Evolutionary conservation across 345 rosid species (phyloP).

Genomic region (Citrus hindsii): DNA sequence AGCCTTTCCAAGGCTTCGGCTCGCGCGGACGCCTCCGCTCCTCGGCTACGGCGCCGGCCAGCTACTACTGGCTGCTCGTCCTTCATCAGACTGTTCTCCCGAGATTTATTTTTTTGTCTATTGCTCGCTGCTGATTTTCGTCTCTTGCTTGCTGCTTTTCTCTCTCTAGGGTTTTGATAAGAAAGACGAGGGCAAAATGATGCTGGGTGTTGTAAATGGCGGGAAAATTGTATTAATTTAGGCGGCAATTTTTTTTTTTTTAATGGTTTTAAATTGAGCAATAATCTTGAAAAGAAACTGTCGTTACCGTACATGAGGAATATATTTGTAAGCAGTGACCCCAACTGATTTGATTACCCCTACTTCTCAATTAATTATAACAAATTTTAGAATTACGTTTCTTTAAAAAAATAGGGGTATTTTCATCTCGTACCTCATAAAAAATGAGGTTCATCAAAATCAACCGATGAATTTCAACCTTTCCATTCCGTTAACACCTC

Average conservation of each 20-base stretch:
- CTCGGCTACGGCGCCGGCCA: conserved; percentile 52
- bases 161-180: conserved; percentile 2
- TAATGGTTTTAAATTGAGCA: not conserved
- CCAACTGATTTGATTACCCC: too few relatives aligned
- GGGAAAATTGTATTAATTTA: conserved; percentile 25
- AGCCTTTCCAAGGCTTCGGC: conserved; percentile 67
- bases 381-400: too few relatives aligned
- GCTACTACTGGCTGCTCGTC: conserved; percentile 43
- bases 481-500: too few relatives aligned
- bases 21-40: conserved; percentile 50
- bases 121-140: not conserved
- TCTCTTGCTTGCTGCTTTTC: not conserved
- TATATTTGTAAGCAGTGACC: too few relatives aligned
- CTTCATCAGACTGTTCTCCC: not conserved
- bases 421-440: too few relatives aligned
- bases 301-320: too few relatives aligned
- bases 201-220: conserved; percentile 3
- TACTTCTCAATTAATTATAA: too few relatives aligned
- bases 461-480: too few relatives aligned
- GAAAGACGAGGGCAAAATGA: not conserved
- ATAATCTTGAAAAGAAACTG: too few relatives aligned
- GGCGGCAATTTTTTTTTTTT: conserved; percentile 20
- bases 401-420: too few relatives aligned
- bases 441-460: too few relatives aligned
- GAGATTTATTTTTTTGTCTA: not conserved